phyloP scores from a whole-genome alignment of 78 protist genomes.

The Tieghemostelium lacteum region DNA sequence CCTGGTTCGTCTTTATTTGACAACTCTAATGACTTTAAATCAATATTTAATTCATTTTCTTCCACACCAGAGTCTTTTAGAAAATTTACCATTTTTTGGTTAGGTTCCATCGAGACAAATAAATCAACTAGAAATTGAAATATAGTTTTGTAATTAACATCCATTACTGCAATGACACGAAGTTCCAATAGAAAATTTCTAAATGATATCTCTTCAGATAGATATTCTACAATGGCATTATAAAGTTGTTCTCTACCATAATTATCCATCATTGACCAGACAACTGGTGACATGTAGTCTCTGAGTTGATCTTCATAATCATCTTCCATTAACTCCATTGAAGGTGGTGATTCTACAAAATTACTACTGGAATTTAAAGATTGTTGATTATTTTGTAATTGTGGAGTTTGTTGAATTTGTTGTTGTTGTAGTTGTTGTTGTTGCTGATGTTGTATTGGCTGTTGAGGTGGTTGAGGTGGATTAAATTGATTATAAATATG shows the following conservation, averaged over 20 bases:
- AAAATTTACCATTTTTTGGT: slow-evolving; percentile 52
- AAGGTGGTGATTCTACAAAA: slow-evolving; percentile 64
- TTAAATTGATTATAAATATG: neutral
- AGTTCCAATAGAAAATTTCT: slow-evolving; percentile 35
- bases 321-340: slow-evolving; percentile 40
- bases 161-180: slow-evolving; percentile 43
- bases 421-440: slow-evolving; percentile 2
- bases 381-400: neutral
- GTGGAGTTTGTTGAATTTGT: neutral
- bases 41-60: slow-evolving; percentile 68
- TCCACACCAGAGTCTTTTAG: slow-evolving; percentile 62
- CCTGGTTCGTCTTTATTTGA: neutral
- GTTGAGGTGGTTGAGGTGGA: neutral
- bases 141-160: slow-evolving; percentile 36
- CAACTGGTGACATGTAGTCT: slow-evolving; percentile 47
- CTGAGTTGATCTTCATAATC: slow-evolving; percentile 70
- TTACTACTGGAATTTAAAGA: neutral
- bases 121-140: slow-evolving; percentile 60
- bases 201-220: slow-evolving; percentile 54
- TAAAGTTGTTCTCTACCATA: slow-evolving; percentile 35
- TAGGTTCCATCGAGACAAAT: slow-evolving; percentile 55
- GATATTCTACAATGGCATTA: slow-evolving; percentile 28
- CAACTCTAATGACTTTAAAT: slow-evolving; percentile 40
- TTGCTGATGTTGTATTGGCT: slow-evolving; percentile 8
- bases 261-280: slow-evolving; percentile 28